phyloP scores from a whole-genome alignment of 116 monocot species.

The Posidonia oceanica region DNA sequence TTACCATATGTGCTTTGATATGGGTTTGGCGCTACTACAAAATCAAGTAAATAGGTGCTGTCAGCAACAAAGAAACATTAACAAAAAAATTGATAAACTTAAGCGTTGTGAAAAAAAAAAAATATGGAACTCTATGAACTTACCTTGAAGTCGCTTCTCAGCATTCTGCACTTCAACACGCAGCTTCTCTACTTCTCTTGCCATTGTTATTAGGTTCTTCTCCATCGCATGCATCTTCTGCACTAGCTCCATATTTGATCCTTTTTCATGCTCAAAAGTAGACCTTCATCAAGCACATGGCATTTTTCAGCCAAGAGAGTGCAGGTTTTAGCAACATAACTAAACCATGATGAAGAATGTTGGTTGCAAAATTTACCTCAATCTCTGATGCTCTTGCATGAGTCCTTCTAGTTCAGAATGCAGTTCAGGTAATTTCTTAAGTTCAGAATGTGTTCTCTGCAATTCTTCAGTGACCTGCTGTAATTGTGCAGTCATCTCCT shows the following conservation, averaged over 20 bases:
- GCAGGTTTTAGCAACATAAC: not conserved
- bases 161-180: conserved; percentile 43
- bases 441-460: conserved; percentile 23
- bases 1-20: conserved; percentile 14
- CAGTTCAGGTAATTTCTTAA: conserved; percentile 49
- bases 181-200: conserved; percentile 67
- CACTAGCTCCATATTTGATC: conserved; percentile 57
- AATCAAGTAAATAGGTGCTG: not conserved
- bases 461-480: conserved; percentile 43
- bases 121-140: not conserved
- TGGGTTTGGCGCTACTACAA: conserved; percentile 17
- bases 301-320: not conserved
- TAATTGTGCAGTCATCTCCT: conserved; percentile 44
- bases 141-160: conserved; percentile 41
- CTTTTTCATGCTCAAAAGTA: conserved; percentile 79
- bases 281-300: conserved; percentile 16
- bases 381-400: conserved; percentile 69
- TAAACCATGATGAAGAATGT: not conserved
- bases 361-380: conserved; percentile 37
- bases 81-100: not conserved
- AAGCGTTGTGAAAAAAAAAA: not conserved
- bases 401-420: conserved; percentile 52
- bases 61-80: not conserved
- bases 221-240: conserved; percentile 80
- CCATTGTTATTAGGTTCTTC: conserved; percentile 55